Evolutionary conservation across 768 basidiomycete species (phyloP).

Genomic region (Boletus pseudopeckii): DNA sequence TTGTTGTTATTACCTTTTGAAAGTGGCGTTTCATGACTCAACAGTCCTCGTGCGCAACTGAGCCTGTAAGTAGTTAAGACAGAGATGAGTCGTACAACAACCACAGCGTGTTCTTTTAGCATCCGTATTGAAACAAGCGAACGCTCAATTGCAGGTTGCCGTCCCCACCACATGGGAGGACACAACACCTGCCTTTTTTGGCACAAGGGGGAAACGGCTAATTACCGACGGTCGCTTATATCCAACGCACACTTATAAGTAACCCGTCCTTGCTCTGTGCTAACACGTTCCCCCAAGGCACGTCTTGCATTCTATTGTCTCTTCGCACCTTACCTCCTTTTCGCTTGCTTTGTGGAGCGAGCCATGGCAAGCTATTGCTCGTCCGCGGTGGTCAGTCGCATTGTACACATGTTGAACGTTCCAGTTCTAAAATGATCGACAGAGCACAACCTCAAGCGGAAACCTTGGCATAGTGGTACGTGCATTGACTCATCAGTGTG

Average conservation of each 20-base stretch:
- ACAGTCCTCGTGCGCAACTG: too few relatives aligned
- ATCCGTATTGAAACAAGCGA: slow-evolving; percentile 17
- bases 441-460: slow-evolving; percentile 26
- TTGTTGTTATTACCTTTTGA: not conserved
- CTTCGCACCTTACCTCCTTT: not conserved
- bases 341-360: not conserved
- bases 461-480: slow-evolving; percentile 16
- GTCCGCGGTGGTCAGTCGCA: slow-evolving; percentile 27
- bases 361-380: slow-evolving; percentile 28
- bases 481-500: not conserved
- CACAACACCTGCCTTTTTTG: slow-evolving; percentile 32
- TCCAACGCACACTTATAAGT: slow-evolving; percentile 7
- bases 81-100: too few relatives aligned
- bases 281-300: slow-evolving; percentile 6
- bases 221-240: slow-evolving; percentile 8
- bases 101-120: slow-evolving; percentile 8
- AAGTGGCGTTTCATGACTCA: not conserved
- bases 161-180: slow-evolving; percentile 16
- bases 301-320: not conserved
- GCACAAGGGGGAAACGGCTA: slow-evolving; percentile 24
- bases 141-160: too few relatives aligned
- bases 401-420: not conserved
- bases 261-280: slow-evolving; percentile 3
- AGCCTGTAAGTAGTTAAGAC: too few relatives aligned
- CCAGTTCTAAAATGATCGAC: slow-evolving; percentile 8